Percentiles rank a stretch among this genome's conserved stretches.
phyloP scores from a whole-genome alignment of 768 basidiomycete genomes.

The Dentipellis fragilis region DNA sequence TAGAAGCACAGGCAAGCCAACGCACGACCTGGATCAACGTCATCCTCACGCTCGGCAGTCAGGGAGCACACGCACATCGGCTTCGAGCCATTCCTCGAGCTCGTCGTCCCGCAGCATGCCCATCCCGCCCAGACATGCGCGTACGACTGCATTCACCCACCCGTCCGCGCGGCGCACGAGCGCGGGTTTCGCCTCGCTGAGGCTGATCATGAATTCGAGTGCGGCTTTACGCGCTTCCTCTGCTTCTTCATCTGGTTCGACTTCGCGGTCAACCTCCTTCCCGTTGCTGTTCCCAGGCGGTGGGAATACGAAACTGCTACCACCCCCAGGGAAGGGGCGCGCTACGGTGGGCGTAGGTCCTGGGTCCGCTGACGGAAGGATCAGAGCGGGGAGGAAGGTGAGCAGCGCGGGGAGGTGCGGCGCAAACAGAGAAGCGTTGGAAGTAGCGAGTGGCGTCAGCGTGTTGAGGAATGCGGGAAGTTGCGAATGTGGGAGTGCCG shows the following conservation, averaged over 20 bases:
- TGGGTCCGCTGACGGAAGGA: conserved; percentile 52
- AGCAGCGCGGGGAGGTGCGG: conserved; percentile 62
- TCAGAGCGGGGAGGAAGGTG: conserved; percentile 58
- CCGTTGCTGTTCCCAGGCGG: conserved; percentile 23
- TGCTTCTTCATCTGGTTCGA: conserved; percentile 51
- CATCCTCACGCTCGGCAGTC: background rate
- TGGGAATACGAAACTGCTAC: conserved; percentile 24
- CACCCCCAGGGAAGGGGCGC: conserved; percentile 29
- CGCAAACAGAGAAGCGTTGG: conserved; percentile 62
- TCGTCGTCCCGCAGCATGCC: conserved; percentile 61
- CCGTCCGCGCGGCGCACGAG: conserved; percentile 62
- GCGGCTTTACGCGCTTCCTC: conserved; percentile 63
- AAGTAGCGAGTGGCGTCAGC: conserved; percentile 59
- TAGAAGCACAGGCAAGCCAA: conserved; percentile 18
- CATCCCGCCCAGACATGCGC: conserved; percentile 77
- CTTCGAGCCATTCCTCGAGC: conserved; percentile 54
- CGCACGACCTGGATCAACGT: background rate
- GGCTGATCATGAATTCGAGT: conserved; percentile 72
- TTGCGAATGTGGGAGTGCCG: conserved; percentile 40
- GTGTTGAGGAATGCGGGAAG: conserved; percentile 58
- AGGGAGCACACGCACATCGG: conserved; percentile 48
- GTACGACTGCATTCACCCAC: conserved; percentile 62
- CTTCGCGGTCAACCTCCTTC: conserved; percentile 24
- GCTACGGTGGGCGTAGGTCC: conserved; percentile 44
- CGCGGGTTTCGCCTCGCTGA: conserved; percentile 64